Conservation (phyloP, 305 asterid genomes). For the Fraxinus angustifolia region DNA sequence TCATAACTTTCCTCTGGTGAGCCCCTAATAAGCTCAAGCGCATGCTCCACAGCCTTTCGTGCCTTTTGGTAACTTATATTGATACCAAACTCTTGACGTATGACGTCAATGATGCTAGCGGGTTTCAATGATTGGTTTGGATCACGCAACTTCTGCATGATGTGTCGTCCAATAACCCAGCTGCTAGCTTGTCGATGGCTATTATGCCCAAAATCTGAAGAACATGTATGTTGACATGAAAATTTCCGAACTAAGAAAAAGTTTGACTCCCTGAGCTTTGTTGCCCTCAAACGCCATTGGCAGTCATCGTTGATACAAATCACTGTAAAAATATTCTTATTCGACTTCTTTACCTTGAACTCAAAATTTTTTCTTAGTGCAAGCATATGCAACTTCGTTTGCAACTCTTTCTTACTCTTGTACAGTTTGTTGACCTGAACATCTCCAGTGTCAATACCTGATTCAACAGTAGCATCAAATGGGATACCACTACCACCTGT, state of each 20-base stretch:
- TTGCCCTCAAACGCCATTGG: background rate
- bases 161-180: background rate
- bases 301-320: background rate
- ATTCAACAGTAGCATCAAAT: background rate
- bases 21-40: background rate
- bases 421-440: background rate
- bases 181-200: background rate
- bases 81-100: background rate
- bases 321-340: background rate
- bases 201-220: background rate
- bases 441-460: background rate
- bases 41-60: background rate
- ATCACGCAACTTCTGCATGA: background rate
- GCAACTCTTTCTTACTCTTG: background rate
- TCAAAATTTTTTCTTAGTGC: background rate
- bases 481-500: background rate
- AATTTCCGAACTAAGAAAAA: background rate
- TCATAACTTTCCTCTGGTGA: background rate
- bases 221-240: background rate
- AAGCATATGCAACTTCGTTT: conserved; percentile 6
- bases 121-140: background rate
- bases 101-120: background rate
- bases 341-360: conserved; percentile 3
- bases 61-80: background rate
- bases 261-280: background rate